A percentile compares a stretch with the other conserved stretches of the same genome.
Evolutionary conservation across 2,329 filamentous ascomycete genomes (phyloP).

Genomic region (Microcyclosporella mali): DNA sequence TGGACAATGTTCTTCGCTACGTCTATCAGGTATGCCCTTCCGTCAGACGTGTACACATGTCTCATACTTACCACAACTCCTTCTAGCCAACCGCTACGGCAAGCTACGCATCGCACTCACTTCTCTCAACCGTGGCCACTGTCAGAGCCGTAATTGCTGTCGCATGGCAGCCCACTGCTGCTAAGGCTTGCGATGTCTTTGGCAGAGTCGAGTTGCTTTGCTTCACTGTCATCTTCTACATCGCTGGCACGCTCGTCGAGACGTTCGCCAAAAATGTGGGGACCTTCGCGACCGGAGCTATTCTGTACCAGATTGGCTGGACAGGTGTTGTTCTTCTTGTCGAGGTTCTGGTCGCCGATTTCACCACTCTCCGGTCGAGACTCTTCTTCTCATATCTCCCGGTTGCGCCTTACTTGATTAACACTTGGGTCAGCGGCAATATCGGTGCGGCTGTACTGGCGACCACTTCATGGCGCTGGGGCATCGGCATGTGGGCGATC

Average conservation of each 20-base stretch:
- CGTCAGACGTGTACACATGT: neutral
- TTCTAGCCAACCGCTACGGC: slow-evolving; percentile 48
- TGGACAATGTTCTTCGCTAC: slow-evolving; percentile 53
- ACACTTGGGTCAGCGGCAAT: slow-evolving; percentile 59
- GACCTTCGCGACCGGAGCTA: slow-evolving; percentile 46
- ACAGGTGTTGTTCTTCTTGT: slow-evolving; percentile 56
- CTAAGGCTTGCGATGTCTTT: slow-evolving; percentile 49
- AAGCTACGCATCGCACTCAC: slow-evolving; percentile 48
- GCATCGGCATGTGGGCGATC: slow-evolving; percentile 59
- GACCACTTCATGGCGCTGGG: slow-evolving; percentile 54
- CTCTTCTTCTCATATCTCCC: slow-evolving; percentile 62
- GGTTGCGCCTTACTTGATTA: slow-evolving; percentile 52
- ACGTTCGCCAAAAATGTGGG: slow-evolving; percentile 49
- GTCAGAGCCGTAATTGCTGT: slow-evolving; percentile 55
- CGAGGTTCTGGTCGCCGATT: slow-evolving; percentile 59
- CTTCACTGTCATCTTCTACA: neutral
- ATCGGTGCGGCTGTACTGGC: slow-evolving; percentile 47
- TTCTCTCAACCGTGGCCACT: slow-evolving; percentile 54
- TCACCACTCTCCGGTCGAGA: slow-evolving; percentile 57
- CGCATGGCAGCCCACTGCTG: slow-evolving; percentile 48
- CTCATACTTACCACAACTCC: neutral
- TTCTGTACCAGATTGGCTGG: slow-evolving; percentile 59
- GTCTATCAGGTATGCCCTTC: slow-evolving; percentile 41
- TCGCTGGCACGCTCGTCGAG: slow-evolving; percentile 29
- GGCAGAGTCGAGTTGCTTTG: neutral